Conservation (phyloP, 2,329 filamentous ascomycete species). For the Aureobasidium sp. region DNA sequence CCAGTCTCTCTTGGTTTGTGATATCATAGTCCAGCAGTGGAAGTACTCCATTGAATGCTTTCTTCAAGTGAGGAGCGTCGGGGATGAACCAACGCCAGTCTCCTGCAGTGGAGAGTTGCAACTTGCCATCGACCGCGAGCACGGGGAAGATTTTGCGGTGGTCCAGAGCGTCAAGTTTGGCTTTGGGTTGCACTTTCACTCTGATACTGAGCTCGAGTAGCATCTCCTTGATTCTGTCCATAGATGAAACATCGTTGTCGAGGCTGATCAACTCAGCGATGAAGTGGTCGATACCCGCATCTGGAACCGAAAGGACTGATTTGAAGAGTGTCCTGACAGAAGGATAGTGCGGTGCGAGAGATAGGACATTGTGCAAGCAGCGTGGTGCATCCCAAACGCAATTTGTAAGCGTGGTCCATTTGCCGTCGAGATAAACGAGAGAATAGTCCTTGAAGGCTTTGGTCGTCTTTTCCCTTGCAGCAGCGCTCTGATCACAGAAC, state of each 20-base stretch:
- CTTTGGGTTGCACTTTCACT: not conserved
- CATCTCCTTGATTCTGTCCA: not conserved
- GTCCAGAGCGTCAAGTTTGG: not conserved
- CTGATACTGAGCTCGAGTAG: not conserved
- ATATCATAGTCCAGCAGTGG: not conserved
- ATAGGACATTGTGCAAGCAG: not conserved
- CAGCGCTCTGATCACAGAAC: not conserved
- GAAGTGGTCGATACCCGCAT: not conserved
- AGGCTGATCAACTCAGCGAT: not conserved
- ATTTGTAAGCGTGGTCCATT: not conserved
- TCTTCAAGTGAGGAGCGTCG: not conserved
- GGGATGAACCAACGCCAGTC: constrained; percentile 6
- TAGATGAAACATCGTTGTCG: not conserved
- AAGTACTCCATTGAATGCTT: not conserved
- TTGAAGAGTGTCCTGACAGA: not conserved
- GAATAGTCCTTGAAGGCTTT: not conserved
- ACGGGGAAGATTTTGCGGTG: constrained; percentile 7
- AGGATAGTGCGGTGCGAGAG: not conserved
- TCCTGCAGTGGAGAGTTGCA: not conserved
- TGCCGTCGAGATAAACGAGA: not conserved
- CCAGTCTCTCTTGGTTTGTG: not conserved
- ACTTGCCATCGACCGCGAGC: not conserved
- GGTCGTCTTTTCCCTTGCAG: not conserved
- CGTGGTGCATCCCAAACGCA: constrained; percentile 9
- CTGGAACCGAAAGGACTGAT: not conserved